Percentiles rank a stretch among this genome's conserved stretches.
phyloP scores from a whole-genome alignment of 2,329 filamentous ascomycete genomes.

The Fusarium algeriense region DNA sequence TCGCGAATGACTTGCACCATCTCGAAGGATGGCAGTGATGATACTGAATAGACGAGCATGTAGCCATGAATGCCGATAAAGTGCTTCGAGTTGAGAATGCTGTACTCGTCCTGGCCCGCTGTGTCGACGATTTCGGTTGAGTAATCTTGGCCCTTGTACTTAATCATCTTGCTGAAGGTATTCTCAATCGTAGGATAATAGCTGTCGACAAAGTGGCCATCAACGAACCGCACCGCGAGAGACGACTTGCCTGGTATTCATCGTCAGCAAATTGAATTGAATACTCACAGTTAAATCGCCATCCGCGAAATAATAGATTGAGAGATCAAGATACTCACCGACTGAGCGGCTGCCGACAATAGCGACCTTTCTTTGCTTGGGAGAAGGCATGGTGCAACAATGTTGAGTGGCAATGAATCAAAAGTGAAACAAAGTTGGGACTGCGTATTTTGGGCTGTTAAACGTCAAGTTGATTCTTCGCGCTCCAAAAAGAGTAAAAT shows the following conservation, averaged over 20 bases:
- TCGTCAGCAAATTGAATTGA: slow-evolving; percentile 18
- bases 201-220: slow-evolving; percentile 97
- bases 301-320: neutral
- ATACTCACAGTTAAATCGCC: neutral
- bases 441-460: slow-evolving; percentile 15
- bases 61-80: slow-evolving; percentile 99
- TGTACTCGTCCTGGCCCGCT: slow-evolving; percentile 98
- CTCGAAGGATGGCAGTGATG: slow-evolving; percentile 92
- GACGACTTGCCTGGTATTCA: slow-evolving; percentile 86
- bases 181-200: slow-evolving; percentile 99
- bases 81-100: slow-evolving; percentile 97
- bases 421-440: slow-evolving; percentile 28
- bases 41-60: slow-evolving; percentile 98
- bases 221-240: slow-evolving; percentile 95
- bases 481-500: neutral
- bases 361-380: slow-evolving; percentile 94
- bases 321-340: slow-evolving; percentile 54
- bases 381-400: slow-evolving; percentile 54
- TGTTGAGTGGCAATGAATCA: slow-evolving; percentile 20
- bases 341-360: slow-evolving; percentile 96
- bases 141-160: slow-evolving; percentile 92
- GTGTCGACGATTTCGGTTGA: slow-evolving; percentile 98
- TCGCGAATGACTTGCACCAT: slow-evolving; percentile 97
- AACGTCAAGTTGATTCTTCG: slow-evolving; percentile 9
- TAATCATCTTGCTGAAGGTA: slow-evolving; percentile 96